These are phyloP conservation scores for Claviceps capensis DNA, from an alignment of 2,329 filamentous ascomycete genomes.

Conservation along the genomic window DNA sequence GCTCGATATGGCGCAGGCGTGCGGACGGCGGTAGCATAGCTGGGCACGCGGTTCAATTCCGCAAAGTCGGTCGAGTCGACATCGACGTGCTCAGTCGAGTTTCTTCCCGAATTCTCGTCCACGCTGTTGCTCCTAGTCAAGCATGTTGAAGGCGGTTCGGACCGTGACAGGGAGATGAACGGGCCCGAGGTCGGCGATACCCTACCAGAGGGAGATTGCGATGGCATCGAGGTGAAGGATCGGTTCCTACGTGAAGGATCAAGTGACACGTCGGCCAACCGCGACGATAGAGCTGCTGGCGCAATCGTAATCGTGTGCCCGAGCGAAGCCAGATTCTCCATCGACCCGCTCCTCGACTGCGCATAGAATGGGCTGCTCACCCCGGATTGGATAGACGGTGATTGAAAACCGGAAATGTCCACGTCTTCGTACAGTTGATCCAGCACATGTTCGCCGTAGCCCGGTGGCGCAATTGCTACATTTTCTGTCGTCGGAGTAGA, in stretches of 20 bases:
- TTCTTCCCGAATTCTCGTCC: constrained; percentile 36
- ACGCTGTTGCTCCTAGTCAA: constrained; percentile 41
- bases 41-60: constrained; percentile 59
- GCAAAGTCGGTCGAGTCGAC: constrained; percentile 46
- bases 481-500: constrained; percentile 36
- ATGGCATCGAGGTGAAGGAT: constrained; percentile 31
- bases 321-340: constrained; percentile 59
- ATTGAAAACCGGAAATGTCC: constrained; percentile 68
- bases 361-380: constrained; percentile 67
- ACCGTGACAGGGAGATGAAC: constrained; percentile 23
- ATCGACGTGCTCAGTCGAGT: constrained; percentile 43
- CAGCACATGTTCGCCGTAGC: constrained; percentile 80
- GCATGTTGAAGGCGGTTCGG: constrained; percentile 29
- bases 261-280: constrained; percentile 54
- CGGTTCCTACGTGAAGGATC: constrained; percentile 31
- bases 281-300: constrained; percentile 46
- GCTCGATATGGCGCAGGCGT: constrained; percentile 43
- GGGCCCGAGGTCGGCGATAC: constrained; percentile 27
- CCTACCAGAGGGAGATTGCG: constrained; percentile 29
- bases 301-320: constrained; percentile 18
- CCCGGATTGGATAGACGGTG: constrained; percentile 56
- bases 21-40: constrained; percentile 61
- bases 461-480: constrained; percentile 65
- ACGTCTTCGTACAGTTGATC: constrained; percentile 86
- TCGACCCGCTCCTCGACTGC: constrained; percentile 60